Base-by-base conservation (phyloP, 805 yeast genomes). In the Yamadazyma laniorum region DNA sequence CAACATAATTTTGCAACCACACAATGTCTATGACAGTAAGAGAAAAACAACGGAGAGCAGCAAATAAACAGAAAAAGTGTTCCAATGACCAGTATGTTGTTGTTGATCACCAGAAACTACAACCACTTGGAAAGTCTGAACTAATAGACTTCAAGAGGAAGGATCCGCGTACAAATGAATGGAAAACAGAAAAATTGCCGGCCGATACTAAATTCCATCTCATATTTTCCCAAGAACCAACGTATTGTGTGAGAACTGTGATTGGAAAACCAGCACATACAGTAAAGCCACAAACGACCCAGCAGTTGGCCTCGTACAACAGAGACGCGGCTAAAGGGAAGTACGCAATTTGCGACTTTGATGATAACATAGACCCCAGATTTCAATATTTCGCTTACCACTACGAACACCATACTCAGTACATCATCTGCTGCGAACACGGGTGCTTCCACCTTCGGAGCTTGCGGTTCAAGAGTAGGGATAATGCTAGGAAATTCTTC, bases 401-500 rank as follows among this genome's bases (percentile, higher is more conserved):
- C 36, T 34, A 34, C 13, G 36, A 34, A 18, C 34, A 35, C 16
- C 39, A 35, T 30, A 34, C 22, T 15, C 39, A 35, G 18, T 35
- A 29, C 30, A 35, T 35, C 16, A 29, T 29, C 4, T 25, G 29
- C 30, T 35, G 39, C 18, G 34, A 35, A n/a, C 34, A 35, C 29
- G 39, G 39, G 13, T 35, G 39, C 22, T 30, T 35, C 28, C 39
- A 35, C 15, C 39, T 35, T n/a, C 16, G 34, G 19, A 35, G 39
- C 14, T 25, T 23, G 25, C 14, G 32, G 30, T 35, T 35, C 29
- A 25, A 25, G 13, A 21, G 30, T 9, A 29, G 32, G 18, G 14
- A 11, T n/a, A 23, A 25, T 7, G 39, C 39, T 7, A 23, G 12
- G 19, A 18, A 18, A 12, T 35, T 29, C 21, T 35, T 29, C 18